Conservation (phyloP, 176 grass and related monocot genomes). For the Miscanthus lutarioriparius region DNA sequence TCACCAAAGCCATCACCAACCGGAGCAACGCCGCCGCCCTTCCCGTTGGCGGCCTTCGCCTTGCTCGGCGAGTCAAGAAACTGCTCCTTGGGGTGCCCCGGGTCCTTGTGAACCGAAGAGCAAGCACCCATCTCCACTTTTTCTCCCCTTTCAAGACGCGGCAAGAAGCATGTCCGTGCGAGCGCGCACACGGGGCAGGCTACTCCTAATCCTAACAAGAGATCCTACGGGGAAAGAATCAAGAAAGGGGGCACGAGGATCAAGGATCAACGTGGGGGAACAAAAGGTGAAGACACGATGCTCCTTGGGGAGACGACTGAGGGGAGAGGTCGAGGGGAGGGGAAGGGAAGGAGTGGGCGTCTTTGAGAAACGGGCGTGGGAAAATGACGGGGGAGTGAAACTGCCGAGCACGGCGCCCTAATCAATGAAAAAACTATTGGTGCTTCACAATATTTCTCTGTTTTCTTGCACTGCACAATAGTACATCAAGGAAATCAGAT, state of each 20-base stretch:
- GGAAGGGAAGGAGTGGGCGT: conserved; percentile 4
- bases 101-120: conserved; percentile 65
- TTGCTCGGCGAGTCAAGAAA: conserved; percentile 61
- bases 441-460: background rate
- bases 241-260: background rate
- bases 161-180: background rate
- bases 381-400: conserved; percentile 5
- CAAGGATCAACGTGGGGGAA: background rate
- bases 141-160: conserved; percentile 10
- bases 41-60: conserved; percentile 35
- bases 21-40: conserved; percentile 42
- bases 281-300: conserved; percentile 19
- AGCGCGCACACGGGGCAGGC: background rate
- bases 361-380: conserved; percentile 31
- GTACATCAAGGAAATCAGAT: conserved; percentile 4
- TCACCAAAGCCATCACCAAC: conserved; percentile 42
- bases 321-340: background rate
- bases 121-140: conserved; percentile 75
- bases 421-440: background rate
- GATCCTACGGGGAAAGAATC: conserved; percentile 27
- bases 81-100: conserved; percentile 48
- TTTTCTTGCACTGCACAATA: background rate
- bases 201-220: background rate
- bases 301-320: conserved; percentile 22
- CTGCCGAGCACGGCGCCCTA: background rate